Conservation (phyloP, 2,329 filamentous ascomycete genomes). For the Ophiostoma sp. region DNA sequence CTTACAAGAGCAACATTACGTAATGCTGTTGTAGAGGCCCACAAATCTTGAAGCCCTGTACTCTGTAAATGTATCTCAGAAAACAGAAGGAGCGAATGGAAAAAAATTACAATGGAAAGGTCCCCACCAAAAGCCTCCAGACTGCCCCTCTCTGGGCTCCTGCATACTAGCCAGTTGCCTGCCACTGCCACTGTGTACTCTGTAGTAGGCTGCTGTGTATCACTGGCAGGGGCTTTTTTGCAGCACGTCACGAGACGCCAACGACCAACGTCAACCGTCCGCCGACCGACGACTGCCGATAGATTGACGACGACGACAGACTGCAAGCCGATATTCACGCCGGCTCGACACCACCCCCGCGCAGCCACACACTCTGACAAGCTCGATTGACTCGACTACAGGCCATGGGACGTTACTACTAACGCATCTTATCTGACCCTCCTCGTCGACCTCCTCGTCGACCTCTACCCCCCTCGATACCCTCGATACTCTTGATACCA, state of each 20-base stretch:
- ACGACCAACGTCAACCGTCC: background rate
- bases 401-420: conserved; percentile 16
- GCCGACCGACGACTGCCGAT: background rate
- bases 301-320: background rate
- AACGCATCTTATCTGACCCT: background rate
- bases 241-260: conserved; percentile 12
- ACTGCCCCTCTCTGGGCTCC: conserved; percentile 11
- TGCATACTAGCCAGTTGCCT: background rate
- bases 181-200: background rate
- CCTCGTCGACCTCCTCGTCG: background rate
- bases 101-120: conserved; percentile 12
- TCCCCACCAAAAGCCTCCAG: conserved; percentile 13
- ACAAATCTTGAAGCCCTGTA: background rate
- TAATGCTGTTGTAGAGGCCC: background rate
- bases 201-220: conserved; percentile 8
- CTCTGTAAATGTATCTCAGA: conserved; percentile 2
- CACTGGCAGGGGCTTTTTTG: conserved; percentile 8
- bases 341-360: background rate
- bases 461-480: background rate
- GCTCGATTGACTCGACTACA: background rate
- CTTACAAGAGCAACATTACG: background rate
- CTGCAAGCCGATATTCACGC: background rate
- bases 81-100: conserved; percentile 10
- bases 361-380: background rate
- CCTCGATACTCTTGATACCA: background rate